Conservation (phyloP, 768 basidiomycete genomes). For the Tulasnella sp. region DNA sequence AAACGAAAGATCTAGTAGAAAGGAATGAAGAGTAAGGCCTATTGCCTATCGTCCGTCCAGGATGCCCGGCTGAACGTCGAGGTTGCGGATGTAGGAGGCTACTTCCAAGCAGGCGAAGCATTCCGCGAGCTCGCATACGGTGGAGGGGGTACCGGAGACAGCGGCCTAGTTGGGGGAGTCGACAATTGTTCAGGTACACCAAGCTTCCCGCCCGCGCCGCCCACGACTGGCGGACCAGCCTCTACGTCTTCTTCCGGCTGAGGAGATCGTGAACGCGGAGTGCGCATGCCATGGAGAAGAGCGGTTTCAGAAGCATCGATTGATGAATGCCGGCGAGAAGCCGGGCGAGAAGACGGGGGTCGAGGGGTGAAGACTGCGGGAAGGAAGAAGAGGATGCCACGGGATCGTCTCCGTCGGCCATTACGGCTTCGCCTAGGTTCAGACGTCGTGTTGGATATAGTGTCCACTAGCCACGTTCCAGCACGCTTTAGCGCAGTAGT, state of each 20-base stretch:
- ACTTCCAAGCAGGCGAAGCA: not conserved
- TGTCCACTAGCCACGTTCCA: constrained; percentile 38
- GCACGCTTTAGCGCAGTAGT: constrained; percentile 45
- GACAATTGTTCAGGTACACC: not conserved
- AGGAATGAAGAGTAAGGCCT: too few relatives aligned
- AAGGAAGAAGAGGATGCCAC: constrained; percentile 68
- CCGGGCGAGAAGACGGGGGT: not conserved
- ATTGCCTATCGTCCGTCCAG: not conserved
- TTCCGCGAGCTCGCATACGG: constrained; percentile 4
- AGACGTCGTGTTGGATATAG: not conserved
- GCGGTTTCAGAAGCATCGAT: not conserved
- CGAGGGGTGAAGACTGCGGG: constrained; percentile 63
- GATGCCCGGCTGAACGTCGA: constrained; percentile 1
- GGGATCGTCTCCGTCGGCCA: constrained; percentile 28
- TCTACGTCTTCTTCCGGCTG: not conserved
- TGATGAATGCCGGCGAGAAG: constrained; percentile 1
- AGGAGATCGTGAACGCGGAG: not conserved
- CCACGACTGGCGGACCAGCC: not conserved
- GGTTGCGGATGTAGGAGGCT: not conserved
- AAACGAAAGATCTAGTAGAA: too few relatives aligned
- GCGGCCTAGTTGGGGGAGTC: not conserved
- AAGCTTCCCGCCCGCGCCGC: not conserved
- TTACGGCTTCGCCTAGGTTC: too few relatives aligned
- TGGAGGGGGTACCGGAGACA: not conserved
- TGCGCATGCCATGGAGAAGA: not conserved